Evolutionary conservation across 139 green algal species (phyloP).

Genomic region (Chlorella sp.): DNA sequence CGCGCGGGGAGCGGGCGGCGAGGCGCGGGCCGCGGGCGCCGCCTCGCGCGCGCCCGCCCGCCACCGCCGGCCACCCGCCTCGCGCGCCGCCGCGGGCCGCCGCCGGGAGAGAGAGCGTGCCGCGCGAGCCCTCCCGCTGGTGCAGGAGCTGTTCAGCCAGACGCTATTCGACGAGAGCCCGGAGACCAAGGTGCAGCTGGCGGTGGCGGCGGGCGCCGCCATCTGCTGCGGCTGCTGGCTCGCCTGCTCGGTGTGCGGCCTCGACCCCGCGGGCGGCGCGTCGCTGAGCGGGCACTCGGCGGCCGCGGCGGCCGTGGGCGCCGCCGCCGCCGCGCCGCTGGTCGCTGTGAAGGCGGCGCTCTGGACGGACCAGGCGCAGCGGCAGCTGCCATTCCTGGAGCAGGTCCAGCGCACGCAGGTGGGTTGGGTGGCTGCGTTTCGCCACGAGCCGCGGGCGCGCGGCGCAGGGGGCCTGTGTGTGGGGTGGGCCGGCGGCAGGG

Average conservation of each 20-base stretch:
- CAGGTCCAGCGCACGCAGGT: conserved; percentile 25
- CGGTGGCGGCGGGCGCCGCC: background rate
- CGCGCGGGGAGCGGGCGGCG: too few relatives aligned
- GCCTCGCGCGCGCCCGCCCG: too few relatives aligned
- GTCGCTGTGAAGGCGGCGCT: conserved; percentile 27
- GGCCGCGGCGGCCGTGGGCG: conserved; percentile 15
- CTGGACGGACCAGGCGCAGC: conserved; percentile 22
- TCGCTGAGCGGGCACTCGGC: conserved; percentile 18
- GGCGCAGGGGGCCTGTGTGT: too few relatives aligned
- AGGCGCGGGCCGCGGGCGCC: too few relatives aligned
- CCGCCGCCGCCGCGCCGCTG: conserved; percentile 16
- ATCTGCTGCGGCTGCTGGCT: background rate
- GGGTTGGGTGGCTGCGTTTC: background rate
- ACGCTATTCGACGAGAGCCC: conserved; percentile 24
- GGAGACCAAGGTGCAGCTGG: conserved; percentile 27
- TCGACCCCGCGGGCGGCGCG: conserved; percentile 36
- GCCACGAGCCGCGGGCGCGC: too few relatives aligned
- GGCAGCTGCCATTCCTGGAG: conserved; percentile 33
- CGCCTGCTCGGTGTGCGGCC: conserved; percentile 21
- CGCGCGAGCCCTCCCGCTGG: too few relatives aligned
- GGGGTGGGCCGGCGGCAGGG: too few relatives aligned
- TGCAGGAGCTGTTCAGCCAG: conserved; percentile 22
- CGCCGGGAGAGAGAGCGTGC: too few relatives aligned
- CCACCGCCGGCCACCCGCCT: too few relatives aligned
- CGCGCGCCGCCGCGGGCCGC: too few relatives aligned